These are phyloP conservation scores for Nigrospora osmanthi DNA, from an alignment of 2,329 filamentous ascomycete species.

Conservation along the genomic window DNA sequence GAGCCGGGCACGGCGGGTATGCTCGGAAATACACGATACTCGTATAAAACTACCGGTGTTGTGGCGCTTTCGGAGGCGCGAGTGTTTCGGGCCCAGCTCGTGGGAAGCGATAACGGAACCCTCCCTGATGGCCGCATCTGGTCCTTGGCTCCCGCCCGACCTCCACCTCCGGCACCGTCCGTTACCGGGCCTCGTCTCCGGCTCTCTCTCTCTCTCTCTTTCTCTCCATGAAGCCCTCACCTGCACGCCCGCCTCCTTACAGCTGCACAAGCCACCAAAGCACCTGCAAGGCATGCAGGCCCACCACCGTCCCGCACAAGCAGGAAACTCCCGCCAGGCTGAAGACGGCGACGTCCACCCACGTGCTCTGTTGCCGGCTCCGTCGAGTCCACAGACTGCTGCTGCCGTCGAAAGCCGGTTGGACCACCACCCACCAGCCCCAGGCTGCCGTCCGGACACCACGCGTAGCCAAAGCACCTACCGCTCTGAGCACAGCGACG, in stretches of 20 bases:
- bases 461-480: too few species aligned
- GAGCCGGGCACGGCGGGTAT: too few species aligned
- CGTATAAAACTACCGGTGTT: too few species aligned
- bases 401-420: slow-evolving; percentile 15
- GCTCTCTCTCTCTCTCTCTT: slow-evolving; percentile 6
- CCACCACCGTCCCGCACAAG: slow-evolving; percentile 4
- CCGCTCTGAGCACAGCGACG: too few species aligned
- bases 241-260: too few species aligned
- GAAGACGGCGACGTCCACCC: slow-evolving; percentile 12
- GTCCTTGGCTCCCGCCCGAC: not conserved
- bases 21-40: too few species aligned
- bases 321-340: slow-evolving; percentile 10
- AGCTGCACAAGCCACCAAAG: too few species aligned
- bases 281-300: slow-evolving; percentile 4
- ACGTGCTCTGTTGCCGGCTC: slow-evolving; percentile 11
- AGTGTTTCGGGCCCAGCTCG: too few species aligned
- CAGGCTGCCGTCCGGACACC: not conserved
- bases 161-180: not conserved
- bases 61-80: too few species aligned
- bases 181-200: not conserved
- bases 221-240: too few species aligned
- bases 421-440: slow-evolving; percentile 3
- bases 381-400: slow-evolving; percentile 15
- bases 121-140: too few species aligned
- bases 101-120: too few species aligned